Evolutionary conservation across 2,329 filamentous ascomycete species (phyloP).

Genomic region (Ophiocordyceps sinensis): DNA sequence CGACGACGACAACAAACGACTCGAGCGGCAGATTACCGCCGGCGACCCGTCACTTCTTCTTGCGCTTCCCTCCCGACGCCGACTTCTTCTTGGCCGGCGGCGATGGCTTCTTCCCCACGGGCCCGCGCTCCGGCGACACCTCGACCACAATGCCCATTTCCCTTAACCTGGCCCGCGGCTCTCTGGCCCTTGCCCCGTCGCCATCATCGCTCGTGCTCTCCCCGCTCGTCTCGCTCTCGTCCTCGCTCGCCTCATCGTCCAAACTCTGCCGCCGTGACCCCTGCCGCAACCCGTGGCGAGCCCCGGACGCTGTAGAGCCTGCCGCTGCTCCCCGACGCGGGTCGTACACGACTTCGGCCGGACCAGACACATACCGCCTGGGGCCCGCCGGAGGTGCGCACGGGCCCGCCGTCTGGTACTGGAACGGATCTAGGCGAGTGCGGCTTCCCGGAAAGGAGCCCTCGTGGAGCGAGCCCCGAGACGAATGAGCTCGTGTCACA

Average conservation of each 20-base stretch:
- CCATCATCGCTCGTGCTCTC: slow-evolving; percentile 23
- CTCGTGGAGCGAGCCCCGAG: slow-evolving; percentile 18
- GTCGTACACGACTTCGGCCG: slow-evolving; percentile 13
- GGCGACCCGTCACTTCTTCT: slow-evolving; percentile 15
- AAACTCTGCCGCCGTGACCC: slow-evolving; percentile 10
- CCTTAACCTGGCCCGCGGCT: slow-evolving; percentile 11
- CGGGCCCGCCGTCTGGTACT: slow-evolving; percentile 34
- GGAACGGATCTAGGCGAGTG: slow-evolving; percentile 30
- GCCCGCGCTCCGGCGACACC: slow-evolving; percentile 16
- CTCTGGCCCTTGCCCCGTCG: slow-evolving; percentile 18
- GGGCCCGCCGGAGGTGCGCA: slow-evolving; percentile 13
- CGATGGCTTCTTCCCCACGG: slow-evolving; percentile 24
- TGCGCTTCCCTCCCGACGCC: slow-evolving; percentile 16
- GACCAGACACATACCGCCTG: slow-evolving; percentile 22
- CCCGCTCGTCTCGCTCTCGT: slow-evolving; percentile 18
- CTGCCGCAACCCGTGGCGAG: slow-evolving; percentile 9
- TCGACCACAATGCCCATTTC: slow-evolving; percentile 26
- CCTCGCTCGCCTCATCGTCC: slow-evolving; percentile 20
- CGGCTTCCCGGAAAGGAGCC: slow-evolving; percentile 14
- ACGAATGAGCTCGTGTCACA: slow-evolving; percentile 16
- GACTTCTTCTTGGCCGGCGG: slow-evolving; percentile 27
- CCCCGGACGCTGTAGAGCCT: slow-evolving; percentile 3
- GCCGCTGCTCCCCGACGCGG: slow-evolving; percentile 8
- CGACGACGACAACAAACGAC: neutral
- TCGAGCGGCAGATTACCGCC: too few relatives aligned